Base-by-base conservation (phyloP, 495 filamentous ascomycete species). In the Penicillium goetzii region DNA sequence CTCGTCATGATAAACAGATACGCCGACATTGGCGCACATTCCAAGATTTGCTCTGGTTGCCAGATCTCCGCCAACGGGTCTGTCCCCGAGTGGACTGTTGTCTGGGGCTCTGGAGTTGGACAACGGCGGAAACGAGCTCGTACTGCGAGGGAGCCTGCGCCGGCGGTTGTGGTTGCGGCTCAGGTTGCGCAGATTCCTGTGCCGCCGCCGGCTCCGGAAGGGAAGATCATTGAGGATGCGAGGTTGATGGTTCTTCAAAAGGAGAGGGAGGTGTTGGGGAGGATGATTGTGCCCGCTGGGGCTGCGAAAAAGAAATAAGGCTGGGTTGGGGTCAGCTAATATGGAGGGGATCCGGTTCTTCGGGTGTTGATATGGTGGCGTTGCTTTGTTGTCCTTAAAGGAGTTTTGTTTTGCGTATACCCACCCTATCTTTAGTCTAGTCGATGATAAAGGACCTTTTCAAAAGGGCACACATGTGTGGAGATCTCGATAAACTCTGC, bases 151-250 rank as follows among this genome's bases (percentile, higher is more conserved):
- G 45, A 53, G 23, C 61, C 64, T 34, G 61, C 62, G 45, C 64
- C 71, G 32, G 62, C 70, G 67, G 68, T 73, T 34, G 45, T 68
- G 19, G 67, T 54, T 36, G 68, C 66, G 34, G 64, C 60, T 45
- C 59, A 67, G 56, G 59, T 65, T 63, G 58, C 66, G 47, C 66
- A 64, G 61, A 47, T 45, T 26, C 61, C 72, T 65, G 60, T 63
- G 26, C 64, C 67, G 11, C 66, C 62, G 41, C 60, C 68, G 49
- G 68, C 65, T 49, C 66, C 72, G 38, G 72, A 74, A 57, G 76
- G 74, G 6, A 75, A 72, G 61, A 61, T 74, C 12, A 74, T 81
- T 66, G 80, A 82, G 64, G 80, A 81, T 72, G 80, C 80, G 59
- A 73, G 80, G 63, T 68, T 82, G 70, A 69, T 79, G 70, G 78